Evolutionary conservation across 1,139 yeast genomes (phyloP).

Genomic region (Zhuliangozyma parablackwelliae): DNA sequence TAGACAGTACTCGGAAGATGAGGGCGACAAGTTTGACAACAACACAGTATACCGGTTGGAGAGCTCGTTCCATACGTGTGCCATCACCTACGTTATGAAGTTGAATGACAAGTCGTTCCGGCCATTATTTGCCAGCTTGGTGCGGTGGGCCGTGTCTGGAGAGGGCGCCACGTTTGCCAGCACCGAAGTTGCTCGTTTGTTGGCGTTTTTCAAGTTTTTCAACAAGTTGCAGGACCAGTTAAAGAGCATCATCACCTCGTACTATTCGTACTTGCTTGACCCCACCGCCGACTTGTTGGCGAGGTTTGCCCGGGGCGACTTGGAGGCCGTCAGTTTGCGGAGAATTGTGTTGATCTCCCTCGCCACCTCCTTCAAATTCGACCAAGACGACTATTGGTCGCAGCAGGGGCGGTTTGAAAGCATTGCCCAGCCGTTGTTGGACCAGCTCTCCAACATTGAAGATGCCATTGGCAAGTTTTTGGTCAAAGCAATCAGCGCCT

Average conservation of each 20-base stretch:
- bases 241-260: constrained; percentile 82
- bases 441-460: constrained; percentile 65
- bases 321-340: constrained; percentile 55
- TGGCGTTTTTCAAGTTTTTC: constrained; percentile 82
- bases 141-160: constrained; percentile 91
- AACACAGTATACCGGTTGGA: constrained; percentile 82
- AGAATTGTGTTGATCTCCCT: constrained; percentile 70
- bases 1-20: constrained; percentile 42
- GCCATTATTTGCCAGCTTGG: constrained; percentile 81
- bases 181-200: constrained; percentile 50
- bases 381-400: constrained; percentile 93
- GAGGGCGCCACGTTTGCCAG: constrained; percentile 54
- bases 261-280: constrained; percentile 81
- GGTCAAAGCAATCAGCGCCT: constrained; percentile 73
- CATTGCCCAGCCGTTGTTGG: constrained; percentile 56
- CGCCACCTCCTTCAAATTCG: constrained; percentile 77
- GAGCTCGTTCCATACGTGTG: constrained; percentile 67
- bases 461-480: constrained; percentile 69
- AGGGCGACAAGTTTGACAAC: constrained; percentile 46
- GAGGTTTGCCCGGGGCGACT: constrained; percentile 39
- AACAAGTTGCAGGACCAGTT: constrained; percentile 78
- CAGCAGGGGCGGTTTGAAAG: constrained; percentile 79
- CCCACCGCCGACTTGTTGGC: constrained; percentile 54
- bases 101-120: constrained; percentile 91
- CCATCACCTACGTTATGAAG: constrained; percentile 77